A percentile compares a stretch with the other conserved stretches of the same genome.
phyloP scores from a whole-genome alignment of 768 basidiomycete species.

The Collybiopsis confluens region DNA sequence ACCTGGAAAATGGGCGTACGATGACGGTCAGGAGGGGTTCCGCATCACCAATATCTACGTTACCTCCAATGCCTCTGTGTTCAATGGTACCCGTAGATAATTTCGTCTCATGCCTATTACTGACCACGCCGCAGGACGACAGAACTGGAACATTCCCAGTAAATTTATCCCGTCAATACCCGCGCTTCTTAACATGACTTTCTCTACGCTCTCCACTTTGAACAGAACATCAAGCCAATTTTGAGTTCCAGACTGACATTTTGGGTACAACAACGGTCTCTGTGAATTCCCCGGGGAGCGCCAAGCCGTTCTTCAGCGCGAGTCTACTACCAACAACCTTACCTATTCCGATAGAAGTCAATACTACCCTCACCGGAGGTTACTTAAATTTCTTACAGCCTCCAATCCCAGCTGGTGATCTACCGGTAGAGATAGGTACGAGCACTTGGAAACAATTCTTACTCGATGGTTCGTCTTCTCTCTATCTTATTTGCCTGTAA shows the following conservation, averaged over 20 bases:
- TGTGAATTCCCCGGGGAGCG: background rate
- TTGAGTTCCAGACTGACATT: background rate
- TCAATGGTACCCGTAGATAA: slow-evolving; percentile 4
- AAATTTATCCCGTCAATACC: background rate
- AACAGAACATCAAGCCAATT: slow-evolving; percentile 8
- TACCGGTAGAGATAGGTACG: slow-evolving; percentile 9
- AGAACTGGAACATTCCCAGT: slow-evolving; percentile 14
- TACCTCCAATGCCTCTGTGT: slow-evolving; percentile 6
- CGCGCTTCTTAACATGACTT: background rate
- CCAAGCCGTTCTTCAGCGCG: slow-evolving; percentile 8
- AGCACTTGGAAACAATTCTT: slow-evolving; percentile 6
- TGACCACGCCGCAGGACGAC: background rate
- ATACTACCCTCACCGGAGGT: slow-evolving; percentile 7
- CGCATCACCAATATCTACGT: slow-evolving; percentile 14
- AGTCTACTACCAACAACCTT: background rate
- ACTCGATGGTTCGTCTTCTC: background rate
- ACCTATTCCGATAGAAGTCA: slow-evolving; percentile 9
- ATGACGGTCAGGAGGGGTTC: slow-evolving; percentile 5
- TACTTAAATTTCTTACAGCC: slow-evolving; percentile 12
- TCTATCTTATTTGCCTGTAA: background rate
- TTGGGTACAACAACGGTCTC: background rate
- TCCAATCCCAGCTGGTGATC: slow-evolving; percentile 8
- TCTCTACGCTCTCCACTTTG: background rate
- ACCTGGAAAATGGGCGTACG: slow-evolving; percentile 11
- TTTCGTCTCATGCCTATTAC: background rate